Conservation (phyloP, 2,329 filamentous ascomycete species). For the Colletotrichum sojae region DNA sequence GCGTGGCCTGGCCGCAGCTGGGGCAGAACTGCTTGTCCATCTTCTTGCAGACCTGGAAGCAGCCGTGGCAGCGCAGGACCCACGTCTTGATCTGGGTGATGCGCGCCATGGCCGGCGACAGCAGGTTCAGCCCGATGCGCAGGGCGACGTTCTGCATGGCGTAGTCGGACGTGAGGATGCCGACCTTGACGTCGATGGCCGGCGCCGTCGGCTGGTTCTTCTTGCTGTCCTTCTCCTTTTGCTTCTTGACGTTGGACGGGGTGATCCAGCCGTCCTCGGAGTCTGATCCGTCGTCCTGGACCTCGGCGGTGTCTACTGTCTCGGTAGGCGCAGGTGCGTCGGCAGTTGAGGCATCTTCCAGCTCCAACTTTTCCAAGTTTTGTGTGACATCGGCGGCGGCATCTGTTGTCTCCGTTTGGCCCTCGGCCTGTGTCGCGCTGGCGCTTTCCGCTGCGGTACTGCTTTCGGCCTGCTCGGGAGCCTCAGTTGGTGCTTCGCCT, state of each 20-base stretch:
- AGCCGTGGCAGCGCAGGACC: constrained; percentile 93
- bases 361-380: constrained; percentile 38
- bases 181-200: constrained; percentile 81
- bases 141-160: constrained; percentile 98
- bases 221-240: constrained; percentile 77
- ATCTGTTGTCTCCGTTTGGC: constrained; percentile 8
- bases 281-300: constrained; percentile 59
- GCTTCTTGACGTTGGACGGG: constrained; percentile 89
- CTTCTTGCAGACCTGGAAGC: constrained; percentile 87
- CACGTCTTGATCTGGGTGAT: constrained; percentile 90
- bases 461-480: constrained; percentile 3
- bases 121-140: constrained; percentile 92
- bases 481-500: constrained; percentile 38
- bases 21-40: constrained; percentile 94
- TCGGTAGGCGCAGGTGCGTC: constrained; percentile 37
- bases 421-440: constrained; percentile 3
- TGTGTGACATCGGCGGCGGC: constrained; percentile 10
- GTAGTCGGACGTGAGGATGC: constrained; percentile 95
- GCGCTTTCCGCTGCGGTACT: constrained; percentile 16
- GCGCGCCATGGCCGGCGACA: constrained; percentile 83
- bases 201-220: constrained; percentile 55
- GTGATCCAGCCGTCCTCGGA: constrained; percentile 92
- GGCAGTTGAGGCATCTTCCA: constrained; percentile 29
- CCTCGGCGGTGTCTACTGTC: constrained; percentile 39
- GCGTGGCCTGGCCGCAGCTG: constrained; percentile 87